These are phyloP conservation scores for Entomortierella lignicola DNA, from an alignment of 192 early-diverging fungal species.

Conservation along the genomic window DNA sequence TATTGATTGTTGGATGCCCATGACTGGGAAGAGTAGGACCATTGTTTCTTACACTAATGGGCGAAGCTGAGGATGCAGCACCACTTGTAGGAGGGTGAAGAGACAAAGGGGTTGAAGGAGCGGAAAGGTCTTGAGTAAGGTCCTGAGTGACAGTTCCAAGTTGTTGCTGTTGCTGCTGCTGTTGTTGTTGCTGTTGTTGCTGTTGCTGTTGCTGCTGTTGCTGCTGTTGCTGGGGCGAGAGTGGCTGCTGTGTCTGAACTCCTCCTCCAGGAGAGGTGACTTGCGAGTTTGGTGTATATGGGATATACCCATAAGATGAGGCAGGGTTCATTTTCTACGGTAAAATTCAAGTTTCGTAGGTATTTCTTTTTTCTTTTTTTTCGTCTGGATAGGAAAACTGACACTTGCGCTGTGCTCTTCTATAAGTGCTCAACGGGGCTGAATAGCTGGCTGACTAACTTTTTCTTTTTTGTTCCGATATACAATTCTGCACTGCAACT, in stretches of 20 bases:
- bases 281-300: slow-evolving; percentile 24
- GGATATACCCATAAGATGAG: slow-evolving; percentile 30
- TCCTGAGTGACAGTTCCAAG: slow-evolving; percentile 16
- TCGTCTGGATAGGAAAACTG: slow-evolving; percentile 3
- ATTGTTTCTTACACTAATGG: slow-evolving; percentile 22
- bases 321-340: slow-evolving; percentile 22
- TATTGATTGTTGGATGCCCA: slow-evolving; percentile 47
- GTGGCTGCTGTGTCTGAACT: slow-evolving; percentile 15
- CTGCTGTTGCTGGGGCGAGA: too few species aligned
- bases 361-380: background rate
- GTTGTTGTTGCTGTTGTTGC: slow-evolving; percentile 16
- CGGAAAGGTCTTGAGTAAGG: slow-evolving; percentile 18
- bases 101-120: slow-evolving; percentile 15
- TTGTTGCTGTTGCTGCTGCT: slow-evolving; percentile 21
- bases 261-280: slow-evolving; percentile 31
- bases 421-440: background rate
- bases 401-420: background rate
- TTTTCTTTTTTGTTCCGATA: background rate
- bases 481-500: slow-evolving; percentile 4
- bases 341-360: too few species aligned
- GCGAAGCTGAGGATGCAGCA: slow-evolving; percentile 23
- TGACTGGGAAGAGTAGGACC: background rate
- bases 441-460: background rate
- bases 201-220: too few species aligned
- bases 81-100: slow-evolving; percentile 14